Percentiles rank a stretch among this genome's conserved stretches.
Evolutionary conservation across 2,329 filamentous ascomycete genomes (phyloP).

Genomic region (Aotearoamyces nothofagi): DNA sequence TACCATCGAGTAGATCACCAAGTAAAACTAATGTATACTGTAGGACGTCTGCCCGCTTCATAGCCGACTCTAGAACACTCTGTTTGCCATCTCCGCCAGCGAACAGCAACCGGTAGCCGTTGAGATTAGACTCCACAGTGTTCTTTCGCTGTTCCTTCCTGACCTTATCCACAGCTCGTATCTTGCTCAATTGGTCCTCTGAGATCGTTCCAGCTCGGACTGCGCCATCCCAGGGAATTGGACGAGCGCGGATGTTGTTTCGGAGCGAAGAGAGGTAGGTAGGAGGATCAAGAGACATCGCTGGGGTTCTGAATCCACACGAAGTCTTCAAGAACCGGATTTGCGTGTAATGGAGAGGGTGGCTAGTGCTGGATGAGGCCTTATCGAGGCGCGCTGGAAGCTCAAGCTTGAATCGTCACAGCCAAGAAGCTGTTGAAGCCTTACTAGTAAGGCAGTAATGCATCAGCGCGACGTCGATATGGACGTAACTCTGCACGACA

Average conservation of each 20-base stretch:
- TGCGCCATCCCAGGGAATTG: slow-evolving; percentile 95
- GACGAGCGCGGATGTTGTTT: slow-evolving; percentile 91
- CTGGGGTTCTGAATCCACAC: too few relatives aligned
- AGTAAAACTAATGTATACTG: slow-evolving; percentile 90
- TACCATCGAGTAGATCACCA: slow-evolving; percentile 77
- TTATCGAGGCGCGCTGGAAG: too few relatives aligned
- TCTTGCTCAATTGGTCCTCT: slow-evolving; percentile 85
- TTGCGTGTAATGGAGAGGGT: too few relatives aligned
- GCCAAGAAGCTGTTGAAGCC: too few relatives aligned
- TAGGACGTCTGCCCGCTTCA: slow-evolving; percentile 77
- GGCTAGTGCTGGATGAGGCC: too few relatives aligned
- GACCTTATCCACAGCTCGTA: slow-evolving; percentile 92
- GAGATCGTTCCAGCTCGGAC: slow-evolving; percentile 87
- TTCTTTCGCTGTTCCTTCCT: slow-evolving; percentile 81
- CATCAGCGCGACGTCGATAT: too few relatives aligned
- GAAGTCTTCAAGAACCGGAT: too few relatives aligned
- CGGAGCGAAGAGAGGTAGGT: slow-evolving; percentile 79
- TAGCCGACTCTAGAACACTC: slow-evolving; percentile 69
- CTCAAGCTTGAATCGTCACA: too few relatives aligned
- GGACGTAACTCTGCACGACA: too few relatives aligned
- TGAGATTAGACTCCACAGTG: slow-evolving; percentile 64
- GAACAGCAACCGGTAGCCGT: slow-evolving; percentile 68
- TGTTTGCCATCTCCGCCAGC: slow-evolving; percentile 56
- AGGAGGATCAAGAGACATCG: slow-evolving; percentile 91
- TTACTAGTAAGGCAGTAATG: too few relatives aligned